Evolutionary conservation across 1,284 basidiomycete species (phyloP).

Genomic region (Fomitopsis betulina): DNA sequence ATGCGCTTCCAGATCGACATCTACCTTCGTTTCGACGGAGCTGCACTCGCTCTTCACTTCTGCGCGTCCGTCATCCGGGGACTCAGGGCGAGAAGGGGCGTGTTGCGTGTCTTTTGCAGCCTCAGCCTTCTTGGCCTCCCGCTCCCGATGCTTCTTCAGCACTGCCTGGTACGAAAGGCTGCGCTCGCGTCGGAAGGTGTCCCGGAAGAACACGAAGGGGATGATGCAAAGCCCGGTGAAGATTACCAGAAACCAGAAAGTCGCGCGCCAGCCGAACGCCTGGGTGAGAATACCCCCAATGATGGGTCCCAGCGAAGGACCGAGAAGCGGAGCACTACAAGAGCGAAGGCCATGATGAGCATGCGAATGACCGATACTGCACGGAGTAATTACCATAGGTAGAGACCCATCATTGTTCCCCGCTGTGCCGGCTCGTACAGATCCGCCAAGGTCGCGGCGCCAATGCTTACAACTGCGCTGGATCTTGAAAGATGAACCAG

Average conservation of each 20-base stretch:
- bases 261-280: constrained; percentile 69
- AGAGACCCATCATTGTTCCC: constrained; percentile 77
- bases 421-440: constrained; percentile 78
- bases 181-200: constrained; percentile 80
- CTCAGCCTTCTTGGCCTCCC: constrained; percentile 8
- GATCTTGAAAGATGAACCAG: constrained; percentile 40
- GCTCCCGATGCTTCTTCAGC: constrained; percentile 27
- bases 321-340: constrained; percentile 30
- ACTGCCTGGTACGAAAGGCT: constrained; percentile 72
- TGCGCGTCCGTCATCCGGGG: not conserved
- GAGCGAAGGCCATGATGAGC: constrained; percentile 33
- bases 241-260: constrained; percentile 78
- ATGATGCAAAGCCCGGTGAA: constrained; percentile 52
- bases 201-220: constrained; percentile 69
- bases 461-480: constrained; percentile 73
- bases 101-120: not conserved
- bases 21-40: constrained; percentile 1
- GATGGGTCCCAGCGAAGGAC: constrained; percentile 69
- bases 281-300: constrained; percentile 67
- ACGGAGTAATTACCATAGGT: constrained; percentile 37
- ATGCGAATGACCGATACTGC: not conserved
- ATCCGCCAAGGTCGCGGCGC: constrained; percentile 79
- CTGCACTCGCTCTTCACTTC: not conserved
- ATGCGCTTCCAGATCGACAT: constrained; percentile 2
- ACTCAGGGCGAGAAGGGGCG: not conserved